Evolutionary conservation across 345 rosid genomes (phyloP).

Genomic region (Acer yangbiense): DNA sequence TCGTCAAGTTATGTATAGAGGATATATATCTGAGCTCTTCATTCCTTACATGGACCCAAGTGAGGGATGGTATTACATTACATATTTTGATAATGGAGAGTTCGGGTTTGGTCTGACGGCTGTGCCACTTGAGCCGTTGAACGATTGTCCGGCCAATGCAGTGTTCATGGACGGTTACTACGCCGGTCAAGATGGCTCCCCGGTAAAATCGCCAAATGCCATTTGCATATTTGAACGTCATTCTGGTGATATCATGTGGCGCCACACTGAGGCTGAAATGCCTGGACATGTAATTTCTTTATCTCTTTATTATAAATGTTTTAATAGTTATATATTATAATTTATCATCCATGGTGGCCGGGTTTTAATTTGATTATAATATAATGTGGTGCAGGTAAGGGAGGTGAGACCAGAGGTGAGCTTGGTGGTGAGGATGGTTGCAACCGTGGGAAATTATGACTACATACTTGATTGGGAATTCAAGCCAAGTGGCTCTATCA

Average conservation of each 20-base stretch:
- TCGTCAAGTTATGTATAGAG: slow-evolving; percentile 51
- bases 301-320: no score
- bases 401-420: slow-evolving; percentile 58
- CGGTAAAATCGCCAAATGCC: slow-evolving; percentile 29
- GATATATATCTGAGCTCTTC: slow-evolving; percentile 55
- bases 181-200: slow-evolving; percentile 44
- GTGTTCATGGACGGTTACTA: slow-evolving; percentile 46
- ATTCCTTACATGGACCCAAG: slow-evolving; percentile 57
- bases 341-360: no score
- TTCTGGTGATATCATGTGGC: slow-evolving; percentile 51
- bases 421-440: slow-evolving; percentile 56
- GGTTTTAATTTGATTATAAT: no score
- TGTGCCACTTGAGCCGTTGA: slow-evolving; percentile 42
- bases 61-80: slow-evolving; percentile 42
- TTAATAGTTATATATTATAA: no score
- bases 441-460: slow-evolving; percentile 47
- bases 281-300: slow-evolving; percentile 6
- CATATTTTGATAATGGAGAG: slow-evolving; percentile 49
- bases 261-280: slow-evolving; percentile 34
- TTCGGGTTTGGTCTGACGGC: slow-evolving; percentile 49
- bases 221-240: slow-evolving; percentile 56
- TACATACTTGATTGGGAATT: slow-evolving; percentile 50
- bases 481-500: slow-evolving; percentile 60
- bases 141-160: slow-evolving; percentile 54
- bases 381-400: slow-evolving; percentile 33